Evolutionary conservation across 2,329 filamentous ascomycete genomes (phyloP).

Genomic region (Lomentospora prolificans): DNA sequence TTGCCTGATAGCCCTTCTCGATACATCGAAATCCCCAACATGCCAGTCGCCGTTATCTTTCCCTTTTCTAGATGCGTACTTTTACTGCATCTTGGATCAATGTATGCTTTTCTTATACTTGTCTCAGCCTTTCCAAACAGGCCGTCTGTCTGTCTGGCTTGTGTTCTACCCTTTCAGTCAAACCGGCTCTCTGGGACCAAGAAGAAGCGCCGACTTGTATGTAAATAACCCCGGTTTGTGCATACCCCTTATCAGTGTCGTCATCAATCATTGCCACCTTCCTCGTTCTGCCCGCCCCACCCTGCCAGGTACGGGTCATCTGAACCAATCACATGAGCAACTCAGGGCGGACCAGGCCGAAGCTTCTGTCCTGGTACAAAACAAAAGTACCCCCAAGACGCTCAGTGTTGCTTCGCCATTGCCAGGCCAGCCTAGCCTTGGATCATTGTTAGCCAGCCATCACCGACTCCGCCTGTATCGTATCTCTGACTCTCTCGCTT

Average conservation of each 20-base stretch:
- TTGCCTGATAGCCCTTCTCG: no score
- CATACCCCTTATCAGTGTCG: not conserved
- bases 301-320: not conserved
- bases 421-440: no score
- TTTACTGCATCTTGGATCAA: no score
- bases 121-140: no score
- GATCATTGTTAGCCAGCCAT: no score
- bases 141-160: not conserved
- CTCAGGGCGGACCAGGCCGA: not conserved
- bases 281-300: not conserved
- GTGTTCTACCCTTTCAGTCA: not conserved
- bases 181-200: no score
- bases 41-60: no score
- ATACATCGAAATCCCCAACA: no score
- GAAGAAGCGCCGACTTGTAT: no score
- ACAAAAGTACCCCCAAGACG: not conserved
- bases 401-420: not conserved
- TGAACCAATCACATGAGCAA: not conserved
- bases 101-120: no score
- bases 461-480: not conserved
- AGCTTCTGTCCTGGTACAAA: not conserved
- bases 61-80: no score
- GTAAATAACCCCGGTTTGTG: not conserved
- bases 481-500: not conserved
- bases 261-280: not conserved